These are phyloP conservation scores for Grifola frondosa DNA, from an alignment of 1,284 basidiomycete species.

Conservation along the genomic window DNA sequence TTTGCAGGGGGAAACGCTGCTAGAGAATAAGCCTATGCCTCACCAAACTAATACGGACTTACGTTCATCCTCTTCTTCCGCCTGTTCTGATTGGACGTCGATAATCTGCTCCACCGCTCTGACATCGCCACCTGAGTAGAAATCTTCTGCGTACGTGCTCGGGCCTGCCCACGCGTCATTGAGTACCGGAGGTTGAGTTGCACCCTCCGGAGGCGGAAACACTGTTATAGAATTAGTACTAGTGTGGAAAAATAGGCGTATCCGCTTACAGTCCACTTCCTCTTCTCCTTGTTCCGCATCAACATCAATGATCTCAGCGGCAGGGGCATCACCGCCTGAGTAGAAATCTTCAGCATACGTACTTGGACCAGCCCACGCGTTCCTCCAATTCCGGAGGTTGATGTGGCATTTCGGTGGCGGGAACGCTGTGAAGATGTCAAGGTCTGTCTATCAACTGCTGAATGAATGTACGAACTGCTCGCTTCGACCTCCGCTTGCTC, in stretches of 20 bases:
- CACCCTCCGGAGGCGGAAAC: too few relatives aligned
- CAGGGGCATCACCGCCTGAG: slow-evolving; percentile 29
- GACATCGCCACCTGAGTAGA: slow-evolving; percentile 34
- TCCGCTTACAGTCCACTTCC: slow-evolving; percentile 24
- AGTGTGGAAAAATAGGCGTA: too few relatives aligned
- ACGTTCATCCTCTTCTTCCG: slow-evolving; percentile 17
- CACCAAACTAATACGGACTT: background rate
- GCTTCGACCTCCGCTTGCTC: slow-evolving; percentile 24
- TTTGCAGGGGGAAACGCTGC: slow-evolving; percentile 1
- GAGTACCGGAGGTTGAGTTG: slow-evolving; percentile 30
- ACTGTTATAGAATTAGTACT: too few relatives aligned
- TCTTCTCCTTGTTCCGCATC: slow-evolving; percentile 12
- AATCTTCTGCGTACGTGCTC: slow-evolving; percentile 49
- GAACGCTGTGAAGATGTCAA: slow-evolving; percentile 4
- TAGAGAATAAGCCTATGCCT: background rate
- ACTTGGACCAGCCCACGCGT: slow-evolving; percentile 47
- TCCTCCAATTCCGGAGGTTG: too few relatives aligned
- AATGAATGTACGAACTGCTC: slow-evolving; percentile 7
- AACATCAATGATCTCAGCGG: background rate
- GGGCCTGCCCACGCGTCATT: slow-evolving; percentile 50
- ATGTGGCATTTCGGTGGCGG: too few relatives aligned
- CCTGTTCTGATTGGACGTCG: background rate
- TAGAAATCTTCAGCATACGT: slow-evolving; percentile 51
- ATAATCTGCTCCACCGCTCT: background rate
- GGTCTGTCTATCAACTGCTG: background rate